Evolutionary conservation across 768 basidiomycete genomes (phyloP).

Genomic region (Serendipita vermifera): DNA sequence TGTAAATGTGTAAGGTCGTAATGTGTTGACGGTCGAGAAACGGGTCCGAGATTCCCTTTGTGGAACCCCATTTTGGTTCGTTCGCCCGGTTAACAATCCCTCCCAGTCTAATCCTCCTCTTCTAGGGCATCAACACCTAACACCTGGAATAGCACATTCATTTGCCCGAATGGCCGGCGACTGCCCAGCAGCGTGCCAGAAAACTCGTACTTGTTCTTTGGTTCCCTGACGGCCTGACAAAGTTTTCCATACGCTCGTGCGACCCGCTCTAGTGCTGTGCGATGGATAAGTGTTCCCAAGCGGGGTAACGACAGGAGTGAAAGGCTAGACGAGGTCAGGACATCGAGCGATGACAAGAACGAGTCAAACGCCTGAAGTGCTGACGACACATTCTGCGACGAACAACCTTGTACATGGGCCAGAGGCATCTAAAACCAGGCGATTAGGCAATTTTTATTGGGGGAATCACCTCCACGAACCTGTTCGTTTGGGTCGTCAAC

Average conservation of each 20-base stretch:
- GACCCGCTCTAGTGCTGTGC: conserved; percentile 54
- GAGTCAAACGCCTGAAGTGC: conserved; percentile 59
- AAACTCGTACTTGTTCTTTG: conserved; percentile 82
- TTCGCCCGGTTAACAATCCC: too few species aligned
- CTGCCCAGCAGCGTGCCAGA: conserved; percentile 70
- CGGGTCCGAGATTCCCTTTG: too few species aligned
- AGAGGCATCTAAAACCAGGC: conserved; percentile 45
- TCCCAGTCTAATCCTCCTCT: neutral
- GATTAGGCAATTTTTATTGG: neutral
- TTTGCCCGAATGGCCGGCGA: conserved; percentile 72
- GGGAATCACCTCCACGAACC: conserved; percentile 18
- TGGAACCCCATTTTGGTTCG: too few species aligned
- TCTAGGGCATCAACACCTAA: conserved; percentile 48
- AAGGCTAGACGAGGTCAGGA: conserved; percentile 69
- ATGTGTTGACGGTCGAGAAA: too few species aligned
- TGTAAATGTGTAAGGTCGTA: too few species aligned
- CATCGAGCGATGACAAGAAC: conserved; percentile 75
- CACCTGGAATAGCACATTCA: conserved; percentile 60
- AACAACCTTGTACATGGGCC: conserved; percentile 55
- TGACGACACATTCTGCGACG: conserved; percentile 46
- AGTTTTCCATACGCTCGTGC: conserved; percentile 56
- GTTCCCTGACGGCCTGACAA: conserved; percentile 62
- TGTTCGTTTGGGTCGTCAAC: conserved; percentile 24
- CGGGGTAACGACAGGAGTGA: conserved; percentile 54
- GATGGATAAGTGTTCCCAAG: conserved; percentile 60